Evolutionary conservation across 768 basidiomycete genomes (phyloP), one percentile per base, ranked within the genome.

Genomic region (Coprinellus aureogranulatus): DNA sequence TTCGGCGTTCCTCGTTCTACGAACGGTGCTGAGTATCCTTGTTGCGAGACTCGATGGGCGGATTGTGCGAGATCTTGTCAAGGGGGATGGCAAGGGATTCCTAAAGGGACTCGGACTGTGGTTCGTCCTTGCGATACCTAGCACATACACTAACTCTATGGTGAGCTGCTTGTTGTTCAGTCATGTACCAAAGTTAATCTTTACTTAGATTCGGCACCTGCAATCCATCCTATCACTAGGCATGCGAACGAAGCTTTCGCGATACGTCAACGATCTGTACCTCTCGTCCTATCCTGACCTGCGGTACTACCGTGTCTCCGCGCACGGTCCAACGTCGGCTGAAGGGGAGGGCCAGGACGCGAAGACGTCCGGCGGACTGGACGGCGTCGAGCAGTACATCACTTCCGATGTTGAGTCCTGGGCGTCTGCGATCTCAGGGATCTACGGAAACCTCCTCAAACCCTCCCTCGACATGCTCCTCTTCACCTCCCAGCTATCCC

Each of bases 101-200:
- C 62, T 92, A 18, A 81, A 76, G 53, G 95, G 94, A 1, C 72
- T 98, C 1, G 88, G 77, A 0, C 76, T 92, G 54, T 98, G 96
- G 96, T 97, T 95, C 66, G 75, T 85, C 10, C 79, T 98, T 10
- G 93, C 94, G 1, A 80, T 98, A 25, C 96, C 96, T 0, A 93
- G 91, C 67, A 94, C 93, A 22, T 94, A 94, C 68, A 98, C 96
- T 0, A 98, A 98, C 67, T 88, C 92, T 1, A 94, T 98, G 92
- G 92, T 91, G 30, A 49, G 75, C 14, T 14, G 18, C n/a, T n/a
- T 34, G 34, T 6, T 34, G 6, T 14, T 34, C 12, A 28, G 22
- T 22, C n/a, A 14, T 34, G 40, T 48, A 34, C 52, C 22, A 26
- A 23, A 53, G 5, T n/a, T 55, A 28, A 16, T 10, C 6, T 18